Conservation (phyloP, 2,329 filamentous ascomycete genomes). For the Penicillium oxalicum region DNA sequence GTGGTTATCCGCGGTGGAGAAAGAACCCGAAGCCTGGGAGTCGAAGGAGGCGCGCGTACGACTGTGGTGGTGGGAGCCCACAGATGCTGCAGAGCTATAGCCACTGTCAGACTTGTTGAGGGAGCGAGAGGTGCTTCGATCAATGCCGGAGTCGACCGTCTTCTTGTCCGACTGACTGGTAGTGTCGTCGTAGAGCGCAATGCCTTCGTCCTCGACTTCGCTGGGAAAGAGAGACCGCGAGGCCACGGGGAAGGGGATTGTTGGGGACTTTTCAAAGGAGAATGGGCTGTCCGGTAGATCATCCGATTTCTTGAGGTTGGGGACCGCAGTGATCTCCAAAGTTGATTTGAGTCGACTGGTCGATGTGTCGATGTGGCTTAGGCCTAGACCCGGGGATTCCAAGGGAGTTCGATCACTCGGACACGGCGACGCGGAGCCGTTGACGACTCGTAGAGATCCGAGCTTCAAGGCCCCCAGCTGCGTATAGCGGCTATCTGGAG, state of each 20-base stretch:
- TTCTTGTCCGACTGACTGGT: slow-evolving; percentile 11
- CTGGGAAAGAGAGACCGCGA: slow-evolving; percentile 10
- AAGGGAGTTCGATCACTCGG: slow-evolving; percentile 30
- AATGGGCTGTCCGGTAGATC: slow-evolving; percentile 29
- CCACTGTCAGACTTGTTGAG: slow-evolving; percentile 34
- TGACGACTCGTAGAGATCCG: slow-evolving; percentile 37
- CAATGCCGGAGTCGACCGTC: slow-evolving; percentile 6
- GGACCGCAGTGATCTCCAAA: slow-evolving; percentile 17
- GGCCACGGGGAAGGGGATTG: slow-evolving; percentile 8
- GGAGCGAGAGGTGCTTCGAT: slow-evolving; percentile 18
- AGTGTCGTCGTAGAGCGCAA: slow-evolving; percentile 15
- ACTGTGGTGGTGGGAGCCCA: slow-evolving; percentile 23
- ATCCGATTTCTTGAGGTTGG: slow-evolving; percentile 14
- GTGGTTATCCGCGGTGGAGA: slow-evolving; percentile 12
- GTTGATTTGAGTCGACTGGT: slow-evolving; percentile 5
- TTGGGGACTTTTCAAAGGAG: slow-evolving; percentile 32
- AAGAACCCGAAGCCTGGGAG: slow-evolving; percentile 22
- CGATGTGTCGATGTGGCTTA: slow-evolving; percentile 9
- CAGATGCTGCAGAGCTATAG: slow-evolving; percentile 34
- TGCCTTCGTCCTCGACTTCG: slow-evolving; percentile 20
- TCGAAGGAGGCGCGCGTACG: slow-evolving; percentile 22
- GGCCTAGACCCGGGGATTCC: slow-evolving; percentile 13
- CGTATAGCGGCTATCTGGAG: slow-evolving; percentile 32
- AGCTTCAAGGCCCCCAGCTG: slow-evolving; percentile 37
- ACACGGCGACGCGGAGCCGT: slow-evolving; percentile 34